Percentiles rank a stretch among this genome's conserved stretches.
These are phyloP conservation scores for Talaromyces thailandensis DNA, from an alignment of 495 filamentous ascomycete genomes.

Conservation along the genomic window DNA sequence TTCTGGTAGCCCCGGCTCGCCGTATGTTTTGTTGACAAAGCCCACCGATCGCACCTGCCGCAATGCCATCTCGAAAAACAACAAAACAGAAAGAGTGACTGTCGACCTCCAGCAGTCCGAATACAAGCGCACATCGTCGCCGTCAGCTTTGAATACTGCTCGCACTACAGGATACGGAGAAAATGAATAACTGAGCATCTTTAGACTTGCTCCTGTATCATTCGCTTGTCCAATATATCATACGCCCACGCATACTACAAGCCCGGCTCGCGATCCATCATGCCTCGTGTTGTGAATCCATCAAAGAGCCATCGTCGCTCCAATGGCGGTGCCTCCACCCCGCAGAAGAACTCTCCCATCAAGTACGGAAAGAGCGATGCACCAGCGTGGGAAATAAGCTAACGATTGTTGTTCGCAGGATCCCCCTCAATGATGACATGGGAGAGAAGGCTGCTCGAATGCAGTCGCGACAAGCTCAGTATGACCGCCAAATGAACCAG, in stretches of 20 bases:
- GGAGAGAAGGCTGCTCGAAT: slow-evolving; percentile 83
- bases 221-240: slow-evolving; percentile 5
- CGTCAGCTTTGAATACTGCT: background rate
- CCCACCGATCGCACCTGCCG: background rate
- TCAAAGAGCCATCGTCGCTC: slow-evolving; percentile 40
- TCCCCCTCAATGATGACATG: slow-evolving; percentile 93
- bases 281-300: slow-evolving; percentile 65
- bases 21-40: slow-evolving; percentile 14
- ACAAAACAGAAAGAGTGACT: background rate
- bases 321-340: slow-evolving; percentile 46
- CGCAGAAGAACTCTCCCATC: slow-evolving; percentile 54
- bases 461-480: slow-evolving; percentile 77
- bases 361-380: slow-evolving; percentile 44
- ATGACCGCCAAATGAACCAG: slow-evolving; percentile 86
- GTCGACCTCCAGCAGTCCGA: background rate
- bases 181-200: background rate
- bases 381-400: background rate
- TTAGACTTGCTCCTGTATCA: slow-evolving; percentile 4
- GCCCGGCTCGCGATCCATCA: slow-evolving; percentile 31
- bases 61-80: background rate
- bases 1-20: background rate
- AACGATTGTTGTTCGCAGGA: slow-evolving; percentile 29
- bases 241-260: background rate
- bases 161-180: background rate
- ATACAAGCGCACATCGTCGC: background rate